Percentiles rank a stretch among this genome's conserved stretches.
phyloP scores from a whole-genome alignment of 192 early-diverging fungal genomes.

The Fimicolochytrium jonesii region DNA sequence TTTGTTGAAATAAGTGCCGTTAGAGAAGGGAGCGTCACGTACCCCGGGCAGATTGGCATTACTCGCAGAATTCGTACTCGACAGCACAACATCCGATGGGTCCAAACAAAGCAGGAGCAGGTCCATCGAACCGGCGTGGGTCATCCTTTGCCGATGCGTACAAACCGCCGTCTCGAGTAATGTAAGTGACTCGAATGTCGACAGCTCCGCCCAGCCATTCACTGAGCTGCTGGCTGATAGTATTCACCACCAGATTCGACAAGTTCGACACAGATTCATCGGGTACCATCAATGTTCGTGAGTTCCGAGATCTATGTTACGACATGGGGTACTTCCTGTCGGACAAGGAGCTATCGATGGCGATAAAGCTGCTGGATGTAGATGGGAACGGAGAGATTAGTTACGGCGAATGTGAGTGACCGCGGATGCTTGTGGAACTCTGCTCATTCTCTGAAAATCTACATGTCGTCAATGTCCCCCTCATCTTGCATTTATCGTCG shows the following conservation, averaged over 20 bases:
- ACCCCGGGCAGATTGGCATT: too few species aligned
- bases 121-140: neutral
- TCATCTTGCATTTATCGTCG: conserved; percentile 2
- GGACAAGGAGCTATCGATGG: conserved; percentile 33
- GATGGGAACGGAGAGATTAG: conserved; percentile 32
- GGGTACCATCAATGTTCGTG: conserved; percentile 27
- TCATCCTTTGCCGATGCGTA: neutral
- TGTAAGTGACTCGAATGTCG: too few species aligned
- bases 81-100: too few species aligned
- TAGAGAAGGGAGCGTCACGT: too few species aligned
- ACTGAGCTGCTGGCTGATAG: too few species aligned
- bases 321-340: conserved; percentile 37
- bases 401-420: conserved; percentile 31
- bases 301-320: conserved; percentile 35
- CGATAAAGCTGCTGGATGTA: conserved; percentile 28
- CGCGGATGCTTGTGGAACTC: conserved; percentile 1
- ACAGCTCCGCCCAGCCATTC: too few species aligned
- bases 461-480: too few species aligned
- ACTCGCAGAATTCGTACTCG: too few species aligned
- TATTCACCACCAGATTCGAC: conserved; percentile 22
- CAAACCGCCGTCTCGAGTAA: neutral
- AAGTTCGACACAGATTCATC: conserved; percentile 32
- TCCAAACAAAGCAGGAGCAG: too few species aligned
- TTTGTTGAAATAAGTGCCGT: too few species aligned
- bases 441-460: too few species aligned